A percentile compares a stretch with the other conserved stretches of the same genome.
These are phyloP conservation scores for Taxillus chinensis DNA, from an alignment of 164 flowering plant genomes.

Conservation along the genomic window DNA sequence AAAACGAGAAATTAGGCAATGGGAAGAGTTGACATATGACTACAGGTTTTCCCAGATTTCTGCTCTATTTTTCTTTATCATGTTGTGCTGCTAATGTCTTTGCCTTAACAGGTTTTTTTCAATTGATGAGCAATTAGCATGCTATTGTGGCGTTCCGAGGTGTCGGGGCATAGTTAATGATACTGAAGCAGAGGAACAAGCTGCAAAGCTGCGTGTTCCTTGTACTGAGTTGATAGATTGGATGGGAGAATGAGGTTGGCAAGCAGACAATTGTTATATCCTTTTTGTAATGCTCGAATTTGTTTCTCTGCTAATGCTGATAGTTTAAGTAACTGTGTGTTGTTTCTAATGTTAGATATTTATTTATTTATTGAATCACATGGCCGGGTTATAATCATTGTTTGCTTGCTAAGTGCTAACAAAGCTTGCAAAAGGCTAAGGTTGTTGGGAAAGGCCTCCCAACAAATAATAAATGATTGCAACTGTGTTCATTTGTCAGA, in stretches of 20 bases:
- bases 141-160: constrained; percentile 87
- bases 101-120: constrained; percentile 58
- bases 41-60: constrained; percentile 54
- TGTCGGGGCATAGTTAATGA: constrained; percentile 95
- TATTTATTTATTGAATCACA: too few species aligned
- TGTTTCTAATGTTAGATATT: too few species aligned
- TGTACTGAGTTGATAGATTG: constrained; percentile 65
- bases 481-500: too few species aligned
- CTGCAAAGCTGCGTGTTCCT: constrained; percentile 52
- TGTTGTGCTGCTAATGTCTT: constrained; percentile 4
- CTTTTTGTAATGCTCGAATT: too few species aligned
- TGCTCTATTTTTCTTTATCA: not conserved
- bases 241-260: constrained; percentile 39
- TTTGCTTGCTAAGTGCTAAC: too few species aligned
- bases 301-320: too few species aligned
- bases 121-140: constrained; percentile 65
- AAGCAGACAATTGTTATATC: constrained; percentile 1
- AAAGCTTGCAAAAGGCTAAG: too few species aligned
- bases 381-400: too few species aligned
- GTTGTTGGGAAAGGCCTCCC: too few species aligned
- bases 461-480: too few species aligned
- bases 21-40: constrained; percentile 98
- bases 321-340: too few species aligned
- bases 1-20: constrained; percentile 81
- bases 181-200: constrained; percentile 64